A percentile compares a stretch with the other conserved stretches of the same genome.
Evolutionary conservation across 108 stramenopile species (phyloP).

Genomic region (Cyclostephanos invisitatus): DNA sequence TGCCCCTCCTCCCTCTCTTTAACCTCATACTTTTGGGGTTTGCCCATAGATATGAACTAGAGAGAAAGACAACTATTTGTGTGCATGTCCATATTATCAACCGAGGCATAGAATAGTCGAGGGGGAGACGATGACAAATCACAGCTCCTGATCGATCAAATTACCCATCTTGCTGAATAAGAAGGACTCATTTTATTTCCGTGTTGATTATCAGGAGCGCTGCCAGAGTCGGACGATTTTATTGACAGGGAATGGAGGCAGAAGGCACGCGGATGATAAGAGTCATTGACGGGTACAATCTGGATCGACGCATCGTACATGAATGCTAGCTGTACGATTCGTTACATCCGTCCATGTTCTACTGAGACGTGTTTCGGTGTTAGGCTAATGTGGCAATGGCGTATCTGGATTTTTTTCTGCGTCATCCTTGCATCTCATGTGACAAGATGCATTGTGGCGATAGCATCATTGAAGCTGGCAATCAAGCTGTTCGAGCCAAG

Average conservation of each 20-base stretch:
- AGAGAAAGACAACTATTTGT: too few relatives aligned
- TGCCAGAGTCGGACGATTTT: not conserved
- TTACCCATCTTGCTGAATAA: constrained; percentile 13
- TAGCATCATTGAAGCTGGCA: constrained; percentile 34
- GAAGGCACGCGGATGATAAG: constrained; percentile 44
- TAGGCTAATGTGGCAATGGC: constrained; percentile 24
- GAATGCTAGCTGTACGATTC: not conserved
- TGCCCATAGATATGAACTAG: too few relatives aligned
- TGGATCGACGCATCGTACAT: constrained; percentile 39
- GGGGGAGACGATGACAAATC: constrained; percentile 6
- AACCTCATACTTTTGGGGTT: too few relatives aligned
- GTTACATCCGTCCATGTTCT: not conserved
- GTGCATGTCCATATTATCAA: not conserved
- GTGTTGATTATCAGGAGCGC: constrained; percentile 6
- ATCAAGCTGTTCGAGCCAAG: constrained; percentile 39
- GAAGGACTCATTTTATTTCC: constrained; percentile 2
- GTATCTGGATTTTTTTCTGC: constrained; percentile 38
- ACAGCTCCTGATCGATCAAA: constrained; percentile 3
- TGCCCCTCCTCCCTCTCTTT: too few relatives aligned
- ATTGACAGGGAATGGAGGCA: constrained; percentile 38
- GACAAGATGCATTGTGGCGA: constrained; percentile 27
- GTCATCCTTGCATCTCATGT: constrained; percentile 26
- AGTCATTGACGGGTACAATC: constrained; percentile 29
- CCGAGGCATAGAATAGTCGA: not conserved
- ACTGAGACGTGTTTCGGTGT: not conserved